Evolutionary conservation across 345 rosid genomes (phyloP).

Genomic region (Lagerstroemia speciosa): DNA sequence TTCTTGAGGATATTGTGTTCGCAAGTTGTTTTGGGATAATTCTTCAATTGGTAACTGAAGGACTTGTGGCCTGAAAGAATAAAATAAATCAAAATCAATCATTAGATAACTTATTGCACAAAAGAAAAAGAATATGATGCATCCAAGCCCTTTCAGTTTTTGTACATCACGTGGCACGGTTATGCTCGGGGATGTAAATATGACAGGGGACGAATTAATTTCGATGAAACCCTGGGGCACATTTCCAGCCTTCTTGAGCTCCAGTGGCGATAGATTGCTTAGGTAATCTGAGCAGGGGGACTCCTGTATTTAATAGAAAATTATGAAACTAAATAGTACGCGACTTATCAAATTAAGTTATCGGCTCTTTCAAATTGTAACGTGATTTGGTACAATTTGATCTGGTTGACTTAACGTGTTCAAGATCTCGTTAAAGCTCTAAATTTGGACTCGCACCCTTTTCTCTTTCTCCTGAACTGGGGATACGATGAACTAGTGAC

Average conservation of each 20-base stretch:
- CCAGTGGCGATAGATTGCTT: slow-evolving; percentile 34
- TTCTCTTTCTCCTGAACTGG: no score
- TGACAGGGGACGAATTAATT: slow-evolving; percentile 41
- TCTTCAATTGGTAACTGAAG: slow-evolving; percentile 15
- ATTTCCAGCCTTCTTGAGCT: slow-evolving; percentile 18
- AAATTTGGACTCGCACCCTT: no score
- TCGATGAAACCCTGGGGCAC: slow-evolving; percentile 24
- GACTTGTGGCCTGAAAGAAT: slow-evolving; percentile 22
- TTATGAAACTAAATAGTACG: not conserved
- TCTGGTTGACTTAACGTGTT: no score
- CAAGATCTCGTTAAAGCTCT: no score
- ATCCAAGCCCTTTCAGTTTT: slow-evolving; percentile 28
- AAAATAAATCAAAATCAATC: not conserved
- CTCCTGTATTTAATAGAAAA: slow-evolving; percentile 23
- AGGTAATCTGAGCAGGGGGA: slow-evolving; percentile 31
- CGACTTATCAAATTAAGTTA: not conserved
- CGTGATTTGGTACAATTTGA: no score
- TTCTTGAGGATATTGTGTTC: not conserved
- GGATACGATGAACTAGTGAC: not conserved
- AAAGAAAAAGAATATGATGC: not conserved
- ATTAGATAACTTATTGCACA: not conserved
- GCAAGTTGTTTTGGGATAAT: not conserved
- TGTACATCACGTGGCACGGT: slow-evolving; percentile 17
- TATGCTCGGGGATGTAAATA: slow-evolving; percentile 34
- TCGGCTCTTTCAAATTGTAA: not conserved